Conservation (phyloP, 371 early-diverging fungal species). For the Parasitella parasitica region DNA sequence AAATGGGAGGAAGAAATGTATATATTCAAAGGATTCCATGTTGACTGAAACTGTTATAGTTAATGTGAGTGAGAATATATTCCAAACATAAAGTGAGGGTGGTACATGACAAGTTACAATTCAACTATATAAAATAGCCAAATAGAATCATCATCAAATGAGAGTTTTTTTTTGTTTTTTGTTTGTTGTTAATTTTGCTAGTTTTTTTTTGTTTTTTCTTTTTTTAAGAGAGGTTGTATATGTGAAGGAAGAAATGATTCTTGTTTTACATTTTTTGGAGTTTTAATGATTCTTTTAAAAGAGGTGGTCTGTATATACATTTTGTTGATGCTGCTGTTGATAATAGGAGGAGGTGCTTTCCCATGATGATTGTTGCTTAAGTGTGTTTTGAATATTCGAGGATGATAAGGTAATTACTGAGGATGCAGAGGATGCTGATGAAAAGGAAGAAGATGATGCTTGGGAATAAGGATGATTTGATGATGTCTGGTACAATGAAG, state of each 20-base stretch:
- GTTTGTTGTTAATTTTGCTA: too few relatives aligned
- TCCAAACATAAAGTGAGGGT: neutral
- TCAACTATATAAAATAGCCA: neutral
- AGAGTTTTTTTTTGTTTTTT: neutral
- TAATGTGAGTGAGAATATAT: neutral
- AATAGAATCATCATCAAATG: neutral
- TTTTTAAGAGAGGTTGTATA: too few relatives aligned
- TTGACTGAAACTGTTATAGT: neutral
- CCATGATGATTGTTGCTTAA: neutral
- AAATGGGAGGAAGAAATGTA: neutral
- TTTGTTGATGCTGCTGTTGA: conserved; percentile 4
- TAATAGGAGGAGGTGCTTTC: neutral
- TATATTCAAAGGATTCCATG: neutral
- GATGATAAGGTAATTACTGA: neutral
- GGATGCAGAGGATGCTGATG: neutral
- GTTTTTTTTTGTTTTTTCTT: too few relatives aligned
- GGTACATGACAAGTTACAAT: neutral
- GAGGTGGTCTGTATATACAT: conserved; percentile 14
- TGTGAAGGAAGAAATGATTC: neutral
- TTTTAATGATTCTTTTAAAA: neutral
- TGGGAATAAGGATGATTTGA: neutral
- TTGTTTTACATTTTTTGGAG: neutral
- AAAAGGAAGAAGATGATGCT: neutral
- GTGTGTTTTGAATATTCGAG: neutral
- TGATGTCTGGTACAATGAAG: conserved; percentile 8